Evolutionary conservation across 1,139 yeast genomes (phyloP).

Genomic region (Hyphopichia wangnamkhiaoensis): DNA sequence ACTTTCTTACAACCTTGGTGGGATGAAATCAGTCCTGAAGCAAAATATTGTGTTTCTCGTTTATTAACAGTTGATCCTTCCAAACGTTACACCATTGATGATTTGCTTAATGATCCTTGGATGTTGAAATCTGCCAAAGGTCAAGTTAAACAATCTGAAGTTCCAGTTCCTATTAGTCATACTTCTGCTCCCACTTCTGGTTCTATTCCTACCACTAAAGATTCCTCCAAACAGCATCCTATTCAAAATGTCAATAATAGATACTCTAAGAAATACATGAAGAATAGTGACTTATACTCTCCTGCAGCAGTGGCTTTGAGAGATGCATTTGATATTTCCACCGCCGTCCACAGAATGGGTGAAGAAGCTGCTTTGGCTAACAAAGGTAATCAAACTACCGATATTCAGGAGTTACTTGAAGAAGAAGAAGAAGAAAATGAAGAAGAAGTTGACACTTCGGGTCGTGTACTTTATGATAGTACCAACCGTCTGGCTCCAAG

Average conservation of each 20-base stretch:
- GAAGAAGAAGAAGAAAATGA: slow-evolving; percentile 42
- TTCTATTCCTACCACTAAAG: not conserved
- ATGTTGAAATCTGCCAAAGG: slow-evolving; percentile 29
- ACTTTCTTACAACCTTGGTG: slow-evolving; percentile 64
- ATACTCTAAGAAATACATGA: slow-evolving; percentile 26
- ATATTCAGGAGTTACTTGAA: slow-evolving; percentile 31
- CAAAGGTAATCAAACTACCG: slow-evolving; percentile 19
- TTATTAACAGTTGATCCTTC: slow-evolving; percentile 82
- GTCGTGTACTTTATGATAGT: slow-evolving; percentile 12
- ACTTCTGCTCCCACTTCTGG: slow-evolving; percentile 1
- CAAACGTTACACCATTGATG: slow-evolving; percentile 73
- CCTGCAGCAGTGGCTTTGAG: slow-evolving; percentile 92
- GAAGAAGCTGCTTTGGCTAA: slow-evolving; percentile 68
- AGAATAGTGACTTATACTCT: slow-evolving; percentile 48
- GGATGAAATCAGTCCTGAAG: slow-evolving; percentile 58
- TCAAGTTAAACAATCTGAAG: not conserved
- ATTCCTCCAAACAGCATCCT: slow-evolving; percentile 20
- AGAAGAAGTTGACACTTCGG: slow-evolving; percentile 20
- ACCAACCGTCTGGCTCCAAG: slow-evolving; percentile 23
- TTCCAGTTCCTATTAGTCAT: not conserved
- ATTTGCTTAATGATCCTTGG: slow-evolving; percentile 88
- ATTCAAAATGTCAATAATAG: slow-evolving; percentile 22
- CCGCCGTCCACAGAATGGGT: slow-evolving; percentile 91
- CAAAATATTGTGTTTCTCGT: slow-evolving; percentile 67
- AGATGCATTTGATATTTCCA: slow-evolving; percentile 92